These are phyloP conservation scores for Helotiales sp. DNA, from an alignment of 2,329 filamentous ascomycete species.

Conservation along the genomic window DNA sequence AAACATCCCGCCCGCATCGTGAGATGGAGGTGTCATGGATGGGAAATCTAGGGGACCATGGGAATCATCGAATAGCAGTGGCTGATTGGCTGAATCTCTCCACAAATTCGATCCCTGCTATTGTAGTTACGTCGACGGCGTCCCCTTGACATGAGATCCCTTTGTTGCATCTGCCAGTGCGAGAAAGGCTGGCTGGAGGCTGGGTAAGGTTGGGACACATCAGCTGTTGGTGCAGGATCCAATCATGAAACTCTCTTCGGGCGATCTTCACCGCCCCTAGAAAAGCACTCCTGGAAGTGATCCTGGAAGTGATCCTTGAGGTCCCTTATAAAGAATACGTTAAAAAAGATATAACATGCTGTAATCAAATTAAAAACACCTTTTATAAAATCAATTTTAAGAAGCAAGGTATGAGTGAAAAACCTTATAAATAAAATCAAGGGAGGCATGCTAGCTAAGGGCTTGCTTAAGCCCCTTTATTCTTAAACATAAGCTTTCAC, in stretches of 20 bases:
- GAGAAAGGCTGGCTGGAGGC: neutral
- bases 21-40: slow-evolving; percentile 7
- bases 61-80: neutral
- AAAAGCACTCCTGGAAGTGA: too few relatives aligned
- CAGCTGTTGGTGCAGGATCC: neutral
- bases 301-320: too few relatives aligned
- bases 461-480: too few relatives aligned
- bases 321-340: too few relatives aligned
- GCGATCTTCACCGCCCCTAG: slow-evolving; percentile 5
- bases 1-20: neutral
- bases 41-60: neutral
- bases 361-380: too few relatives aligned
- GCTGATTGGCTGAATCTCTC: neutral
- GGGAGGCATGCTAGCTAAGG: too few relatives aligned
- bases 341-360: too few relatives aligned
- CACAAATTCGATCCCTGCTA: neutral
- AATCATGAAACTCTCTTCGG: slow-evolving; percentile 3
- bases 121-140: slow-evolving; percentile 12
- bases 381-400: too few relatives aligned
- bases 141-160: neutral
- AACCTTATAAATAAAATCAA: too few relatives aligned
- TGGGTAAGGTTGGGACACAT: neutral
- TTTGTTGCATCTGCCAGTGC: neutral
- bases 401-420: too few relatives aligned
- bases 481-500: too few relatives aligned